Conservation (phyloP, 2,329 filamentous ascomycete genomes). For the Xylaria sp. region DNA sequence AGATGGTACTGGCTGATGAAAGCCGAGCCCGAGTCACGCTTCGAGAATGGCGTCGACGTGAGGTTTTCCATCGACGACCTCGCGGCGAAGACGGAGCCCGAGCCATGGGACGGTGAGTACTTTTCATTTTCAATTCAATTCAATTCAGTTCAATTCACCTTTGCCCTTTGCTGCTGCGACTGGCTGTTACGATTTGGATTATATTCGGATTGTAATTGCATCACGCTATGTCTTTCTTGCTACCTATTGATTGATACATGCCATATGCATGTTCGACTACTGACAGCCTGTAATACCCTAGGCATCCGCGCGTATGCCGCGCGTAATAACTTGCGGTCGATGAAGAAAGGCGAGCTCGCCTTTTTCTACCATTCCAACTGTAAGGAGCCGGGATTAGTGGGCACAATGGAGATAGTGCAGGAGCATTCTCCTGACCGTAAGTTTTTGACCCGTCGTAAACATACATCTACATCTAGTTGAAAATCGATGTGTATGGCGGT, state of each 20-base stretch:
- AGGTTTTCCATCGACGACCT: constrained; percentile 96
- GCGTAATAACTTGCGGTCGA: constrained; percentile 87
- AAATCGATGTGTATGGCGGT: not conserved
- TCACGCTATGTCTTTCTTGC: constrained; percentile 40
- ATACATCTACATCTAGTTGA: too few species aligned
- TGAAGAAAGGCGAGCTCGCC: constrained; percentile 90
- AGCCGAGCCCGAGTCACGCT: constrained; percentile 85
- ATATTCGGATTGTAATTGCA: not conserved
- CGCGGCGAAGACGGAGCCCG: constrained; percentile 75
- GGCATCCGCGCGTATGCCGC: constrained; percentile 62
- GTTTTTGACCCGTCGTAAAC: constrained; percentile 43
- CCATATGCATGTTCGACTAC: constrained; percentile 30
- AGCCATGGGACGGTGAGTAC: constrained; percentile 84
- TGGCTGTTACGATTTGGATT: not conserved
- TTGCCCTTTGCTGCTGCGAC: not conserved
- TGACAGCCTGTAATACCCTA: constrained; percentile 39
- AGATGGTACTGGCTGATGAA: constrained; percentile 82
- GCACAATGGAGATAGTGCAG: constrained; percentile 87
- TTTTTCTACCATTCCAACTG: constrained; percentile 99
- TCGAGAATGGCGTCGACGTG: constrained; percentile 89
- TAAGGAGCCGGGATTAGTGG: constrained; percentile 87
- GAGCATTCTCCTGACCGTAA: constrained; percentile 84
- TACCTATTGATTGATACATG: too few species aligned
- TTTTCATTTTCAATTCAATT: constrained; percentile 52
- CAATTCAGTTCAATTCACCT: constrained; percentile 47